Evolutionary conservation across 2,329 filamentous ascomycete species (phyloP).

Genomic region (Colletotrichum echinochloae): DNA sequence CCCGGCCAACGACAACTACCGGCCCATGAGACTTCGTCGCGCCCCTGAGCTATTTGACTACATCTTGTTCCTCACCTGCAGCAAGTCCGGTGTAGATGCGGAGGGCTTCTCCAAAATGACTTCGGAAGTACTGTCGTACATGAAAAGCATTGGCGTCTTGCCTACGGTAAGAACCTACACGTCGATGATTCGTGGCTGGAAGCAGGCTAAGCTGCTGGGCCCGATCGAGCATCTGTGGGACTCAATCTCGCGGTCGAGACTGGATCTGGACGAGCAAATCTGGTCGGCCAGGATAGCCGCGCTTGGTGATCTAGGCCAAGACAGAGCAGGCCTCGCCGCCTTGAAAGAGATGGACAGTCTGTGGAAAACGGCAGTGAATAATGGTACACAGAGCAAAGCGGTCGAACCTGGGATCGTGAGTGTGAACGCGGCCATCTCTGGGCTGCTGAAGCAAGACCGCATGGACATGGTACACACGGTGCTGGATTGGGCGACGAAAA

Average conservation of each 20-base stretch:
- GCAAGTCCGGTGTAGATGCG: slow-evolving; percentile 24
- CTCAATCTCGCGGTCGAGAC: slow-evolving; percentile 67
- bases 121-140: slow-evolving; percentile 53
- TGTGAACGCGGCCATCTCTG: slow-evolving; percentile 78
- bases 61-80: slow-evolving; percentile 55
- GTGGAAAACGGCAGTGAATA: slow-evolving; percentile 63
- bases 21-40: slow-evolving; percentile 48
- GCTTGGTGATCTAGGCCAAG: slow-evolving; percentile 67
- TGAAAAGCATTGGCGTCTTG: slow-evolving; percentile 61
- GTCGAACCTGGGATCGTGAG: slow-evolving; percentile 72
- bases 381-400: slow-evolving; percentile 48
- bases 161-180: slow-evolving; percentile 78
- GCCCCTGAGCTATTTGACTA: slow-evolving; percentile 54
- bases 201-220: slow-evolving; percentile 66
- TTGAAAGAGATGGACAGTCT: slow-evolving; percentile 73
- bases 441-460: slow-evolving; percentile 65
- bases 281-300: slow-evolving; percentile 80
- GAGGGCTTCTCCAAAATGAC: slow-evolving; percentile 22
- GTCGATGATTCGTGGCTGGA: slow-evolving; percentile 78
- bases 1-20: slow-evolving; percentile 43
- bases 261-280: slow-evolving; percentile 71
- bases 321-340: slow-evolving; percentile 69
- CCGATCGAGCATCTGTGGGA: slow-evolving; percentile 76
- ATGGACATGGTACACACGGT: slow-evolving; percentile 63
- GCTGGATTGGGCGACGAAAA: slow-evolving; percentile 68